A percentile compares a stretch with the other conserved stretches of the same genome.
phyloP scores from a whole-genome alignment of 257 asterid species.

The Gentiana macrophylla region DNA sequence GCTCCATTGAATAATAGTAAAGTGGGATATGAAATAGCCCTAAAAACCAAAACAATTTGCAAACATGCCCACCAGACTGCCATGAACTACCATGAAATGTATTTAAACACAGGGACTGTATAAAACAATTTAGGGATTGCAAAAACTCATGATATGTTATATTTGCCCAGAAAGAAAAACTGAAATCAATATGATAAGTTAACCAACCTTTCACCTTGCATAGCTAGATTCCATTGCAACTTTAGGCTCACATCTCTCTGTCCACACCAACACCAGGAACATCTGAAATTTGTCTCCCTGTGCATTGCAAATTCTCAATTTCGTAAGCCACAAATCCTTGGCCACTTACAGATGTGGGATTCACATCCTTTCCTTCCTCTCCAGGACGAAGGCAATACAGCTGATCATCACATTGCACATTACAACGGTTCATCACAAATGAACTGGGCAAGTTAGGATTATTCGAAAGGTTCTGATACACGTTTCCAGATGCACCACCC shows the following conservation, averaged over 20 bases:
- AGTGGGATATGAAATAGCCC: not conserved
- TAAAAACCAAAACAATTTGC: not conserved
- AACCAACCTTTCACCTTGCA: slow-evolving; percentile 31
- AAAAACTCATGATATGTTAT: not conserved
- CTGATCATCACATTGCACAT: slow-evolving; percentile 62
- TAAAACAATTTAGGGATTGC: not conserved
- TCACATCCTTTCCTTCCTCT: slow-evolving; percentile 32
- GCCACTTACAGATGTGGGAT: slow-evolving; percentile 22
- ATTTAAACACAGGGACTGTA: too few relatives aligned
- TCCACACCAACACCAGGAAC: slow-evolving; percentile 37
- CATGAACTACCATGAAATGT: not conserved
- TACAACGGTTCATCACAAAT: slow-evolving; percentile 70
- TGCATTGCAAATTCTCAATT: slow-evolving; percentile 48
- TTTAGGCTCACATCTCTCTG: slow-evolving; percentile 15
- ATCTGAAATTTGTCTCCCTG: slow-evolving; percentile 38
- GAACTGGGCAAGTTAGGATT: slow-evolving; percentile 46
- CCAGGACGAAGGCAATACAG: slow-evolving; percentile 76
- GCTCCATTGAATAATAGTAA: not conserved
- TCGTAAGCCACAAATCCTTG: slow-evolving; percentile 54
- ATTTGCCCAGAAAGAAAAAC: not conserved
- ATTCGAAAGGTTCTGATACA: slow-evolving; percentile 30
- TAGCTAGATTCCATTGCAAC: slow-evolving; percentile 34
- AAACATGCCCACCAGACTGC: not conserved
- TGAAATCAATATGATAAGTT: not conserved
- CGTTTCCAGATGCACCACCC: slow-evolving; percentile 20